These are phyloP conservation scores for Haematococcus sp. DNA, from an alignment of 139 green algal species.

Conservation along the genomic window DNA sequence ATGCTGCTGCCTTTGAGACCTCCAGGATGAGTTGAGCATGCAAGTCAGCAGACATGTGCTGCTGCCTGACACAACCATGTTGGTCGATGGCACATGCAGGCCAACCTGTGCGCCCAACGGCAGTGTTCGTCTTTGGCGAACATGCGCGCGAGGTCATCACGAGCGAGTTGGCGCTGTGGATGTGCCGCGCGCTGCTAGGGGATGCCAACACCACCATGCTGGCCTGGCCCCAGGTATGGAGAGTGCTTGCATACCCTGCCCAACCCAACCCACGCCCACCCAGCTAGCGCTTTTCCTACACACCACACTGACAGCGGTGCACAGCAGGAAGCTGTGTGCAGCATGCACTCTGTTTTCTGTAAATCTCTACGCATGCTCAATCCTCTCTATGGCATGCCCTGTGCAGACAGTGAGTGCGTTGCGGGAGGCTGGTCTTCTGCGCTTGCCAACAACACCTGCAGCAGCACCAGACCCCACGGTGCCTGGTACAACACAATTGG, in stretches of 20 bases:
- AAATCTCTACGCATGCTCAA: too few species aligned
- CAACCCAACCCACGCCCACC: too few species aligned
- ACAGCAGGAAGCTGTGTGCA: neutral
- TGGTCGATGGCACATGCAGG: slow-evolving; percentile 4
- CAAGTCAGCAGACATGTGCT: neutral
- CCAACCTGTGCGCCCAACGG: slow-evolving; percentile 24
- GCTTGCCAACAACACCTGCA: neutral
- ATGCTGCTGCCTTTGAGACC: too few species aligned
- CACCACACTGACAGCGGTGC: neutral
- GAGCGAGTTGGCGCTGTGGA: slow-evolving; percentile 52
- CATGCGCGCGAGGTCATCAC: slow-evolving; percentile 66
- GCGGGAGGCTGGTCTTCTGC: too few species aligned
- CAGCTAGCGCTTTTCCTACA: too few species aligned
- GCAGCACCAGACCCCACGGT: neutral
- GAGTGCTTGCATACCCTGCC: slow-evolving; percentile 27
- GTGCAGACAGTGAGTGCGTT: neutral
- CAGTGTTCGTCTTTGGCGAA: slow-evolving; percentile 59
- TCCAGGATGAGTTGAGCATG: too few species aligned
- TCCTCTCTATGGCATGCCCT: neutral
- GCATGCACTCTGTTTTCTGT: too few species aligned
- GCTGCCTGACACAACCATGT: slow-evolving; percentile 22
- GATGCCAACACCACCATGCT: slow-evolving; percentile 28
- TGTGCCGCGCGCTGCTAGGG: slow-evolving; percentile 35
- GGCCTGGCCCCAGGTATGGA: slow-evolving; percentile 31
- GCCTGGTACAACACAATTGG: too few species aligned